phyloP scores from a whole-genome alignment of 306 rosid species.

The Chamaecrista fasciculata region DNA sequence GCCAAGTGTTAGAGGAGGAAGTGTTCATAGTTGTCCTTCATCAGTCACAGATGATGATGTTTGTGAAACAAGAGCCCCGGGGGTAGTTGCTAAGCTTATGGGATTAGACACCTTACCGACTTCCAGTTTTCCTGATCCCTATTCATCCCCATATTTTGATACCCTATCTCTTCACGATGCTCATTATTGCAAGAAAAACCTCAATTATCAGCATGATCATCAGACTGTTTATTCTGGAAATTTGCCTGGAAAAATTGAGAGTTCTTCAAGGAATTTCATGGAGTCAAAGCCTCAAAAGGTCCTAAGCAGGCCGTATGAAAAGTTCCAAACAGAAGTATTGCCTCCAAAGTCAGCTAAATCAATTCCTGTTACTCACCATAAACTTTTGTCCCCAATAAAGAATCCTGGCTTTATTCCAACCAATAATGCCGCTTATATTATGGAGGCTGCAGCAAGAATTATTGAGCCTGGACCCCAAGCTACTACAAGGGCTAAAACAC shows the following conservation, averaged over 20 bases:
- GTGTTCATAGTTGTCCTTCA: conserved; percentile 62
- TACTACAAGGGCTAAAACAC: conserved; percentile 46
- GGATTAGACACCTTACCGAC: conserved; percentile 77
- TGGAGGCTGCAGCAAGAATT: conserved; percentile 84
- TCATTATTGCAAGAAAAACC: conserved; percentile 41
- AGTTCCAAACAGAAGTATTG: conserved; percentile 72
- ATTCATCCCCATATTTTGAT: conserved; percentile 50
- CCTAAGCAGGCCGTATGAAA: conserved; percentile 55
- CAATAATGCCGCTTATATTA: conserved; percentile 63
- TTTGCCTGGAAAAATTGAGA: conserved; percentile 40
- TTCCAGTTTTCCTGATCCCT: conserved; percentile 53
- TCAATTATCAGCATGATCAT: conserved; percentile 46
- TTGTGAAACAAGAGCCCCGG: conserved; percentile 54
- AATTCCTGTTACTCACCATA: conserved; percentile 77
- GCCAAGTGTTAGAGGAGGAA: conserved; percentile 45
- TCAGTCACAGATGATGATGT: conserved; percentile 69
- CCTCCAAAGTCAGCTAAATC: conserved; percentile 84
- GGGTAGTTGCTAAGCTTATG: conserved; percentile 83
- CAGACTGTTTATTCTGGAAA: conserved; percentile 52
- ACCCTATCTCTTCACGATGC: conserved; percentile 55
- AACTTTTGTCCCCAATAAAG: conserved; percentile 82
- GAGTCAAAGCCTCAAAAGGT: conserved; percentile 52
- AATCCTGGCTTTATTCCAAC: conserved; percentile 61
- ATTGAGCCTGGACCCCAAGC: conserved; percentile 59
- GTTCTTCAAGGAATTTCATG: conserved; percentile 40